Base-by-base conservation (phyloP, 2,329 filamentous ascomycete genomes). In the Ciborinia camelliae region DNA sequence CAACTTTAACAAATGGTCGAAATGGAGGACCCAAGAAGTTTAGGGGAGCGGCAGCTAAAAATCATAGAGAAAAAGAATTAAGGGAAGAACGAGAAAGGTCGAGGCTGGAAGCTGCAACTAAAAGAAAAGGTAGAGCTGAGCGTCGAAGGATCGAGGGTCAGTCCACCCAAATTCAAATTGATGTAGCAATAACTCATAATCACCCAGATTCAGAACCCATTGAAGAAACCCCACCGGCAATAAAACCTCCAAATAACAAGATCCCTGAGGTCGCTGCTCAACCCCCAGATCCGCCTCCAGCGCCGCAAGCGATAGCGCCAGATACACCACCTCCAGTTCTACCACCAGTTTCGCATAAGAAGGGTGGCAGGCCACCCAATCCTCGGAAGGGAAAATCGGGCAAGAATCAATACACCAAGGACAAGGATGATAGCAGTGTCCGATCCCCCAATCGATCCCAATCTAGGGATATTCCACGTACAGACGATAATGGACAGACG, bases 361-460 rank as follows among this genome's bases (percentile, higher is more conserved):
- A 89, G 77, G 81, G 83, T 73, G 73, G 84, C 65, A 81, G 86
- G 72, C 83, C 86, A 70, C 82, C 86, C 8, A 81, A 84, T 70
- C 86, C 89, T 72, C 87, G 89, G 67, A 86, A 87, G 71, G 86
- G 83, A 43, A 87, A 88, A 65, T 74, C 85, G 65, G 89, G 90
- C 23, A 87, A 90, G 68, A 95, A 94, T 69, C 91, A 95, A 75
- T 93, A 94, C 72, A 93, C 90, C 0, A 90, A 89, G 73, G 89
- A 93, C 68, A 84, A 87, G 53, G 89, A 91, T 55, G 75, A 74
- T 6, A 73, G 69, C n/a, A 69, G 80, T 37, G 83, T 86, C 35
- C 83, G 81, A 32, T 86, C 86, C 5, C 84, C 85, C 23, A 66
- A 12, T 79, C 81, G 47, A 78, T 86, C 67, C 83, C 84, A 65